Evolutionary conservation across 352 stramenopile species (phyloP), one percentile per base, ranked within the genome.

Genomic region (Peronospora destructor): DNA sequence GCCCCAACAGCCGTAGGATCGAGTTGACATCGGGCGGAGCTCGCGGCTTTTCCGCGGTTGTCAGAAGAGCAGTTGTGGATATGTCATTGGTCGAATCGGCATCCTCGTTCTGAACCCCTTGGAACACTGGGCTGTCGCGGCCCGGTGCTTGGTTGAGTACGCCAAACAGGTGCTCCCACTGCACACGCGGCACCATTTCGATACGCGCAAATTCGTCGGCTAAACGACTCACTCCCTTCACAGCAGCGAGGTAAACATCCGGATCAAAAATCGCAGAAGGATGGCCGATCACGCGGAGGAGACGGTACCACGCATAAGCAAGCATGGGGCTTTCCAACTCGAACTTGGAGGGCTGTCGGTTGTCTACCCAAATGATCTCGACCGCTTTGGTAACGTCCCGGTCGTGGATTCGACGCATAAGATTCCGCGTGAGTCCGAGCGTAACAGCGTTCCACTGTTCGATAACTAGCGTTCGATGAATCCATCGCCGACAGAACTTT

Each of bases 401-500:
- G 4, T 67, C 62, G 48, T 84, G 63, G 21, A 94, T 56, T 45
- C 86, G 83, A 13, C 67, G 68, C 71, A 94, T 87, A 28, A 94
- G 55, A 39, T 57, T 84, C 36, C 70, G 70, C 12, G 83, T 91
- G 39, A 94, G 65, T 40, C 80, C 83, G 13, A 90, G 48, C 21
- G 78, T 86, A 11, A 79, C 67, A 6, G 68, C 64, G 41, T 94
- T 91, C 83, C 83, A 94, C 53, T 94, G 83, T 58, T 94, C 83
- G 11, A 94, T 85, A 14, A 94, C 83, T n/a, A 87, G 40, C 6
- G 72, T 65, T n/a, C 83, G 78, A 41, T 94, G 83, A 41, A 89
- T 90, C 83, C 83, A 91, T 6, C 83, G 76, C 0, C 83, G 74
- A 38, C 81, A 94, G 47, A 94, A 94, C 43, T 91, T 94, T 42